Percentiles rank a stretch among this genome's conserved stretches.
Conservation (phyloP, 768 basidiomycete genomes). For the Leccinum incarnatum region DNA sequence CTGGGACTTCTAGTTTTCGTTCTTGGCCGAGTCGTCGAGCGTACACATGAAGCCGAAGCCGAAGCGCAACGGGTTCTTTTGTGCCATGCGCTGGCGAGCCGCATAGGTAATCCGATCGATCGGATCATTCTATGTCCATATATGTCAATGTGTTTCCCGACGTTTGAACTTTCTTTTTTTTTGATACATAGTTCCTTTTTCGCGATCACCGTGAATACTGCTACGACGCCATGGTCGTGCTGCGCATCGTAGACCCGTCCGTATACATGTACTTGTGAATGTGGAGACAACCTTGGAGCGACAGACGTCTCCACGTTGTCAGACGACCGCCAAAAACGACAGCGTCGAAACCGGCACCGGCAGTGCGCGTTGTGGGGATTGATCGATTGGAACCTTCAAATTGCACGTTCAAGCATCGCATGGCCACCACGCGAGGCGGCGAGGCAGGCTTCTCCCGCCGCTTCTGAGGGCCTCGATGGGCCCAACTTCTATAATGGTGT, state of each 20-base stretch:
- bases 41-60: not conserved
- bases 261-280: not conserved
- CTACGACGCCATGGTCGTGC: not conserved
- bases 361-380: constrained; percentile 2
- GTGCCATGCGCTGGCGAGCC: not conserved
- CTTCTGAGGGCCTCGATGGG: not conserved
- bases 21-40: not conserved
- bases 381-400: not conserved
- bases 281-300: not conserved
- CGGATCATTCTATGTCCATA: not conserved
- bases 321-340: not conserved
- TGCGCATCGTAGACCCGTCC: not conserved
- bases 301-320: not conserved
- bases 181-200: not conserved
- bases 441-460: constrained; percentile 3
- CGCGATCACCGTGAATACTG: not conserved
- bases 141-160: not conserved
- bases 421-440: constrained; percentile 12
- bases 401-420: not conserved
- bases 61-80: not conserved
- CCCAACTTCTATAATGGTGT: not conserved
- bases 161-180: not conserved
- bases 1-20: not conserved
- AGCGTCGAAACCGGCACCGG: not conserved
- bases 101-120: constrained; percentile 5